These are phyloP conservation scores for Candida saitoana DNA, from an alignment of 805 yeast genomes.

Conservation along the genomic window DNA sequence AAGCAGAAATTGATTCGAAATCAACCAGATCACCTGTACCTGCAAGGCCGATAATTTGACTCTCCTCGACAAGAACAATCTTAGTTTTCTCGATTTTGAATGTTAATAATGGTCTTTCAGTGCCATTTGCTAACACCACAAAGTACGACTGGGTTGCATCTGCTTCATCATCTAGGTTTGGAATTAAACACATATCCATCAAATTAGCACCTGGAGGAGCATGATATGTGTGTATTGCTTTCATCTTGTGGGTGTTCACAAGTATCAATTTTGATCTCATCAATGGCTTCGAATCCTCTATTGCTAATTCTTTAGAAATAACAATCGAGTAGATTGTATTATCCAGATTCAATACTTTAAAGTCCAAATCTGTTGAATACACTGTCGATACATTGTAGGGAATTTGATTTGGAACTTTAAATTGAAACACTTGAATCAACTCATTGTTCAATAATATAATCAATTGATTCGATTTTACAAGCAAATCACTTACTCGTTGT, in stretches of 20 bases:
- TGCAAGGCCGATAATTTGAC: constrained; percentile 8
- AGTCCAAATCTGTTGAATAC: constrained; percentile 14
- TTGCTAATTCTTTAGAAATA: constrained; percentile 12
- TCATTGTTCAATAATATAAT: constrained; percentile 1
- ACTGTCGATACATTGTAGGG: constrained; percentile 10
- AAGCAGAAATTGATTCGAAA: constrained; percentile 13
- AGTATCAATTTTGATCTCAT: constrained; percentile 15
- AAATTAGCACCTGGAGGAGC: constrained; percentile 13
- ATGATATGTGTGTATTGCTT: constrained; percentile 7
- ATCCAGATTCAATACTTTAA: constrained; percentile 14
- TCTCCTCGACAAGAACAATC: constrained; percentile 9
- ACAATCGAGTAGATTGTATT: constrained; percentile 11
- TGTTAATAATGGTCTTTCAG: constrained; percentile 2
- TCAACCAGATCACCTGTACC: constrained; percentile 10
- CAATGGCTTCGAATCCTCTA: neutral
- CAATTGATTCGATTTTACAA: constrained; percentile 7
- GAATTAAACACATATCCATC: constrained; percentile 15
- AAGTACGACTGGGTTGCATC: constrained; percentile 8
- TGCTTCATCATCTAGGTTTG: constrained; percentile 2
- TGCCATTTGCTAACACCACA: constrained; percentile 14
- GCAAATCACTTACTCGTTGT: constrained; percentile 10
- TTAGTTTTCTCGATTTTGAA: constrained; percentile 9
- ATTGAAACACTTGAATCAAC: constrained; percentile 1
- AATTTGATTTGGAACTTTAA: constrained; percentile 9
- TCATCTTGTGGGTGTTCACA: constrained; percentile 13